A percentile compares a stretch with the other conserved stretches of the same genome.
Evolutionary conservation across 768 basidiomycete species (phyloP).

Genomic region (Clitopilus passeckerianus): DNA sequence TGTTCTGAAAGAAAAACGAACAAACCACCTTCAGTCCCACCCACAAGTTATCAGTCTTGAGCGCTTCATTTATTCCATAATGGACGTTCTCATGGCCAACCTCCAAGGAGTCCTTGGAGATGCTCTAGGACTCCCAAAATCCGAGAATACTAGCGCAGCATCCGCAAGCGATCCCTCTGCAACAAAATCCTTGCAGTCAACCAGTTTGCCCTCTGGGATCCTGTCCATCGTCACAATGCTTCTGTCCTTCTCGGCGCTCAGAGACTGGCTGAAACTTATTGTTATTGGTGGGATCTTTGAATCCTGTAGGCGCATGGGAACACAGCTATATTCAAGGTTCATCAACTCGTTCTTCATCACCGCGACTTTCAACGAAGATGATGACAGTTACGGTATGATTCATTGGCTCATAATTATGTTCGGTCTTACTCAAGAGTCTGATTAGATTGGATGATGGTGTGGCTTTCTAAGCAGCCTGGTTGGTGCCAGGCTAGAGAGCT

Average conservation of each 20-base stretch:
- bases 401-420: conserved; percentile 1
- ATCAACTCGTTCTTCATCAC: conserved; percentile 58
- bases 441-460: conserved; percentile 67
- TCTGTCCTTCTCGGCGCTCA: conserved; percentile 48
- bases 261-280: conserved; percentile 63
- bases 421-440: not conserved
- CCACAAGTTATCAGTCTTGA: no score
- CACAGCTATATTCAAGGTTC: conserved; percentile 35
- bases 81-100: not conserved
- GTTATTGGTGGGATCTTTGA: conserved; percentile 61
- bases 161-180: not conserved
- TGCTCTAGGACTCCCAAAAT: not conserved
- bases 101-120: not conserved
- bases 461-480: conserved; percentile 58
- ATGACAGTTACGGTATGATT: conserved; percentile 48
- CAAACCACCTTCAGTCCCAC: no score
- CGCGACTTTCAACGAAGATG: conserved; percentile 53
- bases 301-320: conserved; percentile 42
- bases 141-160: not conserved
- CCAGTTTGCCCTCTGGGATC: not conserved
- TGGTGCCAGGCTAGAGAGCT: conserved; percentile 38
- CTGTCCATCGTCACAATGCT: conserved; percentile 35
- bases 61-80: not conserved
- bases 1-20: no score
- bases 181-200: not conserved